A percentile compares a stretch with the other conserved stretches of the same genome.
Conservation (phyloP, 2,329 filamentous ascomycete genomes). For the Cercospora citrullina region DNA sequence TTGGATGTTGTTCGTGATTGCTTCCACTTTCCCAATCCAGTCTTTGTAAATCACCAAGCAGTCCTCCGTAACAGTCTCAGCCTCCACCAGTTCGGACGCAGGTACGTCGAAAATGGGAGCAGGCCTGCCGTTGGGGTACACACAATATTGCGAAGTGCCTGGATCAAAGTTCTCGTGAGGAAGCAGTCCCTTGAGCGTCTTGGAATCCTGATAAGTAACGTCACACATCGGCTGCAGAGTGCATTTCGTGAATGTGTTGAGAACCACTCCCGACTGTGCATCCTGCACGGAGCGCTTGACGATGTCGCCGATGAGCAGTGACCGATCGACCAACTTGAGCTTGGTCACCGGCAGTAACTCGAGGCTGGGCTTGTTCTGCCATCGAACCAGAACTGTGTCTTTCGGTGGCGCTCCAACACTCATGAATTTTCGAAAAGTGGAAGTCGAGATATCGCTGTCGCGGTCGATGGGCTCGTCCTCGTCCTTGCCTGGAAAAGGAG, state of each 20-base stretch:
- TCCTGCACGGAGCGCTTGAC: constrained; percentile 54
- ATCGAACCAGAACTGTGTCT: constrained; percentile 53
- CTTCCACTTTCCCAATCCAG: constrained; percentile 58
- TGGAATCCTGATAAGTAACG: constrained; percentile 27
- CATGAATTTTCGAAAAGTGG: constrained; percentile 44
- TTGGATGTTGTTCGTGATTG: constrained; percentile 52
- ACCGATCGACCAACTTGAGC: constrained; percentile 56
- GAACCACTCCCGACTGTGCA: constrained; percentile 56
- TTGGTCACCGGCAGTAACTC: constrained; percentile 46
- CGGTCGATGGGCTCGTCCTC: constrained; percentile 37
- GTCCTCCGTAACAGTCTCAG: constrained; percentile 47
- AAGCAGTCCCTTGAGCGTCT: constrained; percentile 29
- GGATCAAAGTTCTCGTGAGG: constrained; percentile 22
- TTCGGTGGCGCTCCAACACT: constrained; percentile 51
- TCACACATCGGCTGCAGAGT: constrained; percentile 42
- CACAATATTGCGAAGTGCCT: constrained; percentile 19
- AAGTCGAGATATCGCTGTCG: constrained; percentile 38
- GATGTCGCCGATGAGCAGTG: constrained; percentile 55
- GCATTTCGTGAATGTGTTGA: constrained; percentile 51
- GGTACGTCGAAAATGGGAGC: constrained; percentile 32
- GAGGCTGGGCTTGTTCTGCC: constrained; percentile 47
- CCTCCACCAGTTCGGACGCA: constrained; percentile 35
- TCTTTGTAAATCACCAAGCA: constrained; percentile 56
- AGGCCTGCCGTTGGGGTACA: constrained; percentile 22
- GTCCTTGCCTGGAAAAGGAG: constrained; percentile 43